A percentile compares a stretch with the other conserved stretches of the same genome.
Evolutionary conservation across 257 asterid species (phyloP).

Genomic region (Perilla frutescens): DNA sequence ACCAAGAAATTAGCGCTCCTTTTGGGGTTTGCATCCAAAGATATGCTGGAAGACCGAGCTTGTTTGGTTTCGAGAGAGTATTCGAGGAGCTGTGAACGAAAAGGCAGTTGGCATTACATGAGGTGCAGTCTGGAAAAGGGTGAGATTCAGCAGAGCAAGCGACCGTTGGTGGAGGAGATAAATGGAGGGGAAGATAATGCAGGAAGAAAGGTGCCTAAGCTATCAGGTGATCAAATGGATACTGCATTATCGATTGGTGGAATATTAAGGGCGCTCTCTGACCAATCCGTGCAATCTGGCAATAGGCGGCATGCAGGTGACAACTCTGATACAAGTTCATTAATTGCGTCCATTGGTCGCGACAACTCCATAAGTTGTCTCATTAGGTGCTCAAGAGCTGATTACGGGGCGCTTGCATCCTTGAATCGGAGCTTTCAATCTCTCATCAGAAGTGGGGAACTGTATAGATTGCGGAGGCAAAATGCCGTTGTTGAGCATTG

Average conservation of each 20-base stretch:
- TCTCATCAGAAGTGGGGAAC: slow-evolving; percentile 57
- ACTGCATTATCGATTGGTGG: slow-evolving; percentile 42
- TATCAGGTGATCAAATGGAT: slow-evolving; percentile 38
- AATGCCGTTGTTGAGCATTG: slow-evolving; percentile 75
- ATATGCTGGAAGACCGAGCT: slow-evolving; percentile 80
- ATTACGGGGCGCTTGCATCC: slow-evolving; percentile 56
- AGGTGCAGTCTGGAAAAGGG: slow-evolving; percentile 56
- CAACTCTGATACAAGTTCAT: slow-evolving; percentile 49
- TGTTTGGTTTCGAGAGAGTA: slow-evolving; percentile 76
- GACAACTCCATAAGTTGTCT: slow-evolving; percentile 66
- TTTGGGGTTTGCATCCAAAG: slow-evolving; percentile 49
- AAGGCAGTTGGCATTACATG: slow-evolving; percentile 66
- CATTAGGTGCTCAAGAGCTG: slow-evolving; percentile 71
- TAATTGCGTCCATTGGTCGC: slow-evolving; percentile 54
- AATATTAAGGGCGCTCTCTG: slow-evolving; percentile 3
- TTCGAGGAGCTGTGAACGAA: slow-evolving; percentile 56
- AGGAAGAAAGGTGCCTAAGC: slow-evolving; percentile 54
- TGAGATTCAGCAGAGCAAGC: slow-evolving; percentile 54
- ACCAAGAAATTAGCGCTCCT: slow-evolving; percentile 35
- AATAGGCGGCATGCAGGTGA: slow-evolving; percentile 40
- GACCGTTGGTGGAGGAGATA: slow-evolving; percentile 56
- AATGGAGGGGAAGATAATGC: slow-evolving; percentile 47
- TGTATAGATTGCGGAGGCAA: slow-evolving; percentile 51
- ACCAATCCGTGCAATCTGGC: slow-evolving; percentile 39
- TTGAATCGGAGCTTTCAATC: slow-evolving; percentile 63